Evolutionary conservation across 1,284 basidiomycete species (phyloP), one percentile per base, ranked within the genome.

Genomic region (Cryptococcus amylolentus): DNA sequence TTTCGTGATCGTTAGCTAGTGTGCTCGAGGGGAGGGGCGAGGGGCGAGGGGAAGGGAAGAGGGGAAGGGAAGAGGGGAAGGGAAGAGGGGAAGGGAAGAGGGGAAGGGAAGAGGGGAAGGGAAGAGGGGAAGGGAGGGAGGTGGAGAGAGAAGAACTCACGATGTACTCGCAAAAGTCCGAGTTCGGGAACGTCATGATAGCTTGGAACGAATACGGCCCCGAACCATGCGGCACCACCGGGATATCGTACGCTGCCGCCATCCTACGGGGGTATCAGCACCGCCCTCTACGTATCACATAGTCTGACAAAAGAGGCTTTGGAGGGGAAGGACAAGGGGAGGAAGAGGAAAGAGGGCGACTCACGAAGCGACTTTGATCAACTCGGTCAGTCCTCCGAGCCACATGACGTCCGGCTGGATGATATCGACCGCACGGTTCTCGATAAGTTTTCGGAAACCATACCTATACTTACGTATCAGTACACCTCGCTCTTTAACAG

Each of bases 401-500:
- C 75, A 77, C 78, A 79, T 79, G 51, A 82, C 79, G 60, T 82
- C 81, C 5, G 82, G 81, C 65, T 83, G 81, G 53, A 81, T 66
- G 55, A 83, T 82, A 60, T 80, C 80, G 52, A 82, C 71, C 2
- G 77, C 71, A 20, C 81, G 78, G 53, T 76, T 66, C 67, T 81
- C 81, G 58, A 83, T 81, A 28, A 83, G 76, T 64, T 81, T 80
- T 53, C 81, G 78, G 77, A 82, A 82, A 6, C 81, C 81, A 61
- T 81, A 81, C 47, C 58, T 64, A 31, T 16, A 8, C 27, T 35
- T 7, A 4, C 3, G 1, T 38, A 39, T 4, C 23, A 37, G 9
- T 20, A 14, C 9, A n/a, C 16, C 26, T 12, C 26, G n/a, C n/a
- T n/a, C n/a, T n/a, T n/a, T n/a, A n/a, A n/a, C n/a, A n/a, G n/a